These are phyloP conservation scores for Trichomonascaceae sp. DNA, from an alignment of 1,139 yeast species.

Conservation along the genomic window DNA sequence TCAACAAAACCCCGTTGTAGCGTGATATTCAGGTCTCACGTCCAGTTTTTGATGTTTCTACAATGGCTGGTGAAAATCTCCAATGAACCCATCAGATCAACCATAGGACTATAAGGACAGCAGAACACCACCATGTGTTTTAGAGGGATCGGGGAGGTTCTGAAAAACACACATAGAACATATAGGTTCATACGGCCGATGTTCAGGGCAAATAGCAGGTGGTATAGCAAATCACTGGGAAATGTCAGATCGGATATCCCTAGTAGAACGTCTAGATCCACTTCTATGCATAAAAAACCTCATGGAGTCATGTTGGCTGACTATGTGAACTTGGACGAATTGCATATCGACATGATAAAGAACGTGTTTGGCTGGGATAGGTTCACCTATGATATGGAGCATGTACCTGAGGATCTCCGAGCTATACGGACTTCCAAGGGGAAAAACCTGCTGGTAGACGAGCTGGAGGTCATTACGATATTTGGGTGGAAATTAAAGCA, in stretches of 20 bases:
- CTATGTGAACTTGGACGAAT: slow-evolving; percentile 10
- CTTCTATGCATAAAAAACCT: not conserved
- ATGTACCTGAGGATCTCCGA: slow-evolving; percentile 10
- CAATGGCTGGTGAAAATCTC: not conserved
- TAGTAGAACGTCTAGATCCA: not conserved
- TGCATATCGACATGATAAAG: slow-evolving; percentile 11
- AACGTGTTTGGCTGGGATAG: slow-evolving; percentile 4
- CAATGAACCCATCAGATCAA: not conserved
- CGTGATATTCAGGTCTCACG: not conserved
- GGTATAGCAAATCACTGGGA: not conserved
- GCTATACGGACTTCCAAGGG: not conserved
- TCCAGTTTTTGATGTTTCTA: not conserved
- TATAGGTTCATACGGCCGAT: not conserved
- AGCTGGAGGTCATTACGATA: slow-evolving; percentile 13
- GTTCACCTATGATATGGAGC: slow-evolving; percentile 9
- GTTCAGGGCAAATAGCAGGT: not conserved
- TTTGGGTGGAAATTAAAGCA: slow-evolving; percentile 10
- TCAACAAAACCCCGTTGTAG: not conserved
- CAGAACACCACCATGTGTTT: not conserved
- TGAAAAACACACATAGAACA: not conserved
- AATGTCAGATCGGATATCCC: not conserved
- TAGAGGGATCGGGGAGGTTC: not conserved
- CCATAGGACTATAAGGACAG: not conserved
- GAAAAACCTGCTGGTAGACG: not conserved
- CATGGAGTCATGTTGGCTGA: slow-evolving; percentile 11